A percentile compares a stretch with the other conserved stretches of the same genome.
These are phyloP conservation scores for Penicillium sp. DNA, from an alignment of 2,329 filamentous ascomycete species.

Conservation along the genomic window DNA sequence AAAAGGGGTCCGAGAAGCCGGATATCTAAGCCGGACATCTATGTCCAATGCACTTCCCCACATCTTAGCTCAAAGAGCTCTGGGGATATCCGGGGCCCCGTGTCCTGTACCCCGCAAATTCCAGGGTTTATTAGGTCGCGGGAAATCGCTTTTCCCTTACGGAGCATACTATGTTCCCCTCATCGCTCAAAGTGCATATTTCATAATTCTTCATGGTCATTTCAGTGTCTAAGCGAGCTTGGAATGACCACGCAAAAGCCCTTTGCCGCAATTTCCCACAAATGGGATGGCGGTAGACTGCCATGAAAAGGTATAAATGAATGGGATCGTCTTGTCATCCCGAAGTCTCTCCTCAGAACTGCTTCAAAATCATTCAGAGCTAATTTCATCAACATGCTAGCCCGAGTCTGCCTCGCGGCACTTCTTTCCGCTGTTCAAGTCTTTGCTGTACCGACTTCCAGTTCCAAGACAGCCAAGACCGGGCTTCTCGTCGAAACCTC, in stretches of 20 bases:
- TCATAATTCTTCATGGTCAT: too few species aligned
- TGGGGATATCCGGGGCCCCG: too few species aligned
- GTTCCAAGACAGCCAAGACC: not conserved
- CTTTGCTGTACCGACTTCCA: constrained; percentile 4
- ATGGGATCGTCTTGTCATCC: not conserved
- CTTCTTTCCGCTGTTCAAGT: not conserved
- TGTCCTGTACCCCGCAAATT: too few species aligned
- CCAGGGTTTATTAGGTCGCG: too few species aligned
- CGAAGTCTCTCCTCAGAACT: not conserved
- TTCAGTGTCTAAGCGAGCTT: too few species aligned
- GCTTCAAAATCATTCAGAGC: not conserved
- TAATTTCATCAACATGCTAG: not conserved
- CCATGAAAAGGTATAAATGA: not conserved
- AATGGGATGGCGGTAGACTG: not conserved
- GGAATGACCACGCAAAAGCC: not conserved
- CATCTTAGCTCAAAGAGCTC: too few species aligned
- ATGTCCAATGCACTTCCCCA: too few species aligned
- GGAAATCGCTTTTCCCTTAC: too few species aligned
- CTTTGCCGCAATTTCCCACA: not conserved
- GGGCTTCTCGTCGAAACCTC: constrained; percentile 7
- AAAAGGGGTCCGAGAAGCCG: too few species aligned
- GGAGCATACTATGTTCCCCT: too few species aligned
- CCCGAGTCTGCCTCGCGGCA: not conserved
- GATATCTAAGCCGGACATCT: too few species aligned
- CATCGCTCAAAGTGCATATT: too few species aligned